A percentile compares a stretch with the other conserved stretches of the same genome.
Evolutionary conservation across 2,329 filamentous ascomycete species (phyloP).

Genomic region (Thielaviopsis euricoi): DNA sequence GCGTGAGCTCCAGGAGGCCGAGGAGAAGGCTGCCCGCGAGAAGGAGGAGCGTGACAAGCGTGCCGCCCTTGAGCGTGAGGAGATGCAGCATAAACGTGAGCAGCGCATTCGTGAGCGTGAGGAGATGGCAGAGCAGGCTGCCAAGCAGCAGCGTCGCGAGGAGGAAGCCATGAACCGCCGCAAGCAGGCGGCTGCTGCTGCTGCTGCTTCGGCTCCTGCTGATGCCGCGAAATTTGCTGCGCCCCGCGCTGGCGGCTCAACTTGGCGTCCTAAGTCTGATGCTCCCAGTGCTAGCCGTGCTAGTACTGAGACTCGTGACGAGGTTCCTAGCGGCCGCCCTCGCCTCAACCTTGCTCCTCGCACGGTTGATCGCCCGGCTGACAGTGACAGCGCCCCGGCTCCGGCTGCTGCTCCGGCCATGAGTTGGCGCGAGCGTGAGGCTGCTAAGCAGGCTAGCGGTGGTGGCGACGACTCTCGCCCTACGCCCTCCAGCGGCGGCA

Average conservation of each 20-base stretch:
- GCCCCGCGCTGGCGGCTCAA: background rate
- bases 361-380: background rate
- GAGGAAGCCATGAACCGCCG: conserved; percentile 72
- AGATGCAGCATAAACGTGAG: conserved; percentile 50
- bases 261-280: background rate
- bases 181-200: conserved; percentile 24
- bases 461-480: conserved; percentile 20
- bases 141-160: conserved; percentile 63
- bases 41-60: conserved; percentile 68
- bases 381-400: too few species aligned
- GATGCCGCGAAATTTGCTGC: background rate
- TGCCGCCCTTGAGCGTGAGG: conserved; percentile 64
- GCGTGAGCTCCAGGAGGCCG: conserved; percentile 60
- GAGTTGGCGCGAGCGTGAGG: conserved; percentile 28
- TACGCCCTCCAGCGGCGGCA: conserved; percentile 17
- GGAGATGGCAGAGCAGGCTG: conserved; percentile 47
- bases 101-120: conserved; percentile 51
- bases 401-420: conserved; percentile 17
- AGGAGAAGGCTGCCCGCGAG: conserved; percentile 65
- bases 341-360: background rate
- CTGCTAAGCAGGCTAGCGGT: conserved; percentile 17
- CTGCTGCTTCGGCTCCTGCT: conserved; percentile 8
- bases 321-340: background rate
- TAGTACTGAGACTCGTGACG: background rate
- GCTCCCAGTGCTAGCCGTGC: background rate